Conservation (phyloP, 139 green algal genomes). For the Auxenochlorella pyrenoidosa region DNA sequence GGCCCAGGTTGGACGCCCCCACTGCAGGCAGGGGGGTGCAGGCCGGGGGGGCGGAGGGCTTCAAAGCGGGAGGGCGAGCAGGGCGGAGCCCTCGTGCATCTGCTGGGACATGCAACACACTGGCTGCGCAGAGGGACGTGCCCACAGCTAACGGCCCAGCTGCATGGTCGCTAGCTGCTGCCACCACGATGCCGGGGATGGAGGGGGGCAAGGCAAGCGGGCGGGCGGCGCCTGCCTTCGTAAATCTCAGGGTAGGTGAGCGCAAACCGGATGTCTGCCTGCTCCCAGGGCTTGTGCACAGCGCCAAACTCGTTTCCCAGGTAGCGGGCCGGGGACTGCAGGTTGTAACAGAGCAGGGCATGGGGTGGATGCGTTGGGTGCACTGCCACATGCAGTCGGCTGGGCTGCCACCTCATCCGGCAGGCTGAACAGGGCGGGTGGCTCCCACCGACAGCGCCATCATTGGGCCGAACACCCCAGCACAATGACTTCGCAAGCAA, state of each 20-base stretch:
- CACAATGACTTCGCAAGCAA: too few relatives aligned
- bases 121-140: neutral
- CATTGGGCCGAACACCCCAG: too few relatives aligned
- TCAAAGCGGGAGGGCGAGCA: too few relatives aligned
- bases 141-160: neutral
- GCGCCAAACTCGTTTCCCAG: constrained; percentile 85
- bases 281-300: constrained; percentile 77
- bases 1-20: constrained; percentile 78
- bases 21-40: neutral
- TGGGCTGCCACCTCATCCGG: too few relatives aligned
- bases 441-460: too few relatives aligned
- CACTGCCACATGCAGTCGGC: too few relatives aligned
- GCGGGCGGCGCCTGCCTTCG: constrained; percentile 52
- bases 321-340: constrained; percentile 69
- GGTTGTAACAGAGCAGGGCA: neutral
- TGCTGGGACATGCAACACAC: too few relatives aligned
- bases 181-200: too few relatives aligned
- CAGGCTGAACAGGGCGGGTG: too few relatives aligned
- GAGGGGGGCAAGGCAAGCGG: neutral
- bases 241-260: constrained; percentile 82
- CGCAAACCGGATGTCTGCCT: constrained; percentile 68
- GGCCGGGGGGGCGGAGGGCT: neutral
- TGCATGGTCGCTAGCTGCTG: too few relatives aligned
- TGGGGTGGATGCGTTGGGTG: neutral
- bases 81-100: too few relatives aligned